Base-by-base conservation (phyloP, 1,139 yeast species). In the Nakaseomyces glabratus region DNA sequence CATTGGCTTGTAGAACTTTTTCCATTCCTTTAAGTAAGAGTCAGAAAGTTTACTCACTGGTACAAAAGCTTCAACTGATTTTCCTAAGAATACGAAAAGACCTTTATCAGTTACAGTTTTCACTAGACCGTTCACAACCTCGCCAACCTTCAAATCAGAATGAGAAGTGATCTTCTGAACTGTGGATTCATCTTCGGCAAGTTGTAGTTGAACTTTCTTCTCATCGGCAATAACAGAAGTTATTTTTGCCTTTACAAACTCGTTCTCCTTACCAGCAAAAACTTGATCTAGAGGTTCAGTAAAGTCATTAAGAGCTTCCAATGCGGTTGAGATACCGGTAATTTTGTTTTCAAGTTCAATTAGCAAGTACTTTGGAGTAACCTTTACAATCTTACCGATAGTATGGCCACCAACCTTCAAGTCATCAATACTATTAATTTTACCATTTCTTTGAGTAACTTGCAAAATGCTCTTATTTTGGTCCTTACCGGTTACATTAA, bases 1-100 rank as follows among this genome's bases (percentile, higher is more conserved):
- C 55, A 80, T 73, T 20, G 74, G 70, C 43, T 69, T 69, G 66
- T 71, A 84, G 45, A 68, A 71, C 46, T 75, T 75, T 63, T 82
- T 82, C 97, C 97, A 90, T 44, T 90, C 94, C 48, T 79, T 78
- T 52, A 85, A 63, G 51, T 65, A 82, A 1, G 80, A 68, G 51
- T 90, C 97, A 8, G 93, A 82, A 34, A 88, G 65, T 57, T 88
- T 90, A 31, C 80, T 62, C 33, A 85, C 77, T 52, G 85, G 78
- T 21, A 84, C 94, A 51, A 90, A 75, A 2, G 90, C 97, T 49
- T 73, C 73, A 18, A 82, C 66, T 1, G 69, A 64, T 46, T 84
- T 71, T 21, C 93, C 88, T 42, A 90, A 63, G 15, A 84, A 69
- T 32, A 90, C 79, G 52, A 81, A 84, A 21, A 88, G 60, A 58